These are phyloP conservation scores for Penicillium longicatenatum DNA, from an alignment of 495 filamentous ascomycete species.

Conservation along the genomic window DNA sequence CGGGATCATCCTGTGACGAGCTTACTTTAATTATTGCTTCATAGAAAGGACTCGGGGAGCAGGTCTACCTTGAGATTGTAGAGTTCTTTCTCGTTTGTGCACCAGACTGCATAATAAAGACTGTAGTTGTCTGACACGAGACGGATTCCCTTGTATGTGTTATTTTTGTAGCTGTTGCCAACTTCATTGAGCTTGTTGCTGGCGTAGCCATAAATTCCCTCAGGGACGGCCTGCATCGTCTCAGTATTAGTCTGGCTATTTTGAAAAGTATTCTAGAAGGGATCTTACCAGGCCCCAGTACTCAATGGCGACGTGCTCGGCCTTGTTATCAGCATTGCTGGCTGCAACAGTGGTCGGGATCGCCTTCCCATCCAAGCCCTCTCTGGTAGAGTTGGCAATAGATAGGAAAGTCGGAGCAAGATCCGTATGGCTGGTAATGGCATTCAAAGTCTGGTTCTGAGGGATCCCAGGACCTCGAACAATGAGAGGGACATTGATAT, in stretches of 20 bases:
- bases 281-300: conserved; percentile 56
- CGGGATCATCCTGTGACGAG: conserved; percentile 50
- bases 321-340: conserved; percentile 36
- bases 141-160: conserved; percentile 63
- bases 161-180: conserved; percentile 38
- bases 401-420: conserved; percentile 64
- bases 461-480: conserved; percentile 61
- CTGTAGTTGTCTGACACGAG: conserved; percentile 52
- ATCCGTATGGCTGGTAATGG: conserved; percentile 66
- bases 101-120: conserved; percentile 63
- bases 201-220: conserved; percentile 46
- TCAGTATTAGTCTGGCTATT: not conserved
- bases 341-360: conserved; percentile 45
- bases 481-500: conserved; percentile 65
- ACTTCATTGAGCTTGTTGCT: conserved; percentile 22
- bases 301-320: conserved; percentile 63
- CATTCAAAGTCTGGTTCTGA: conserved; percentile 41
- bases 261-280: not conserved
- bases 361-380: conserved; percentile 55
- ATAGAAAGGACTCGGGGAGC: not conserved
- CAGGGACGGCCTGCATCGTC: conserved; percentile 38
- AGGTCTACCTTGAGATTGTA: conserved; percentile 52
- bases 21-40: not conserved
- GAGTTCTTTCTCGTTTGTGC: conserved; percentile 58
- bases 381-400: conserved; percentile 38